Conservation (phyloP, 768 basidiomycete species). For the Trametes cubensis region DNA sequence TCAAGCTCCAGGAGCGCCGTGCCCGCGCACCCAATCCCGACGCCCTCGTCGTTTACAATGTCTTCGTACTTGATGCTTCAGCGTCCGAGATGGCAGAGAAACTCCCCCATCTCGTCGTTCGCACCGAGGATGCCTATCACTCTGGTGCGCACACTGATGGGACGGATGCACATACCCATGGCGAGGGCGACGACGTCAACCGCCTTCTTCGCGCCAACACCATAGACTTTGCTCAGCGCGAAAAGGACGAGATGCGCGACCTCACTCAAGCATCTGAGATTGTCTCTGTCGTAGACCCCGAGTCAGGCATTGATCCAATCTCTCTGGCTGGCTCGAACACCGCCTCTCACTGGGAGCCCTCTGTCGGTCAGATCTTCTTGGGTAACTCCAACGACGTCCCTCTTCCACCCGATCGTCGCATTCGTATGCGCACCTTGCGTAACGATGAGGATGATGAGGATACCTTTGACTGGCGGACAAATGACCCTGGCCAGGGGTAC, state of each 20-base stretch:
- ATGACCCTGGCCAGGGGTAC: constrained; percentile 52
- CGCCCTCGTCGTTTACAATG: constrained; percentile 63
- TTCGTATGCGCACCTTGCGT: constrained; percentile 22
- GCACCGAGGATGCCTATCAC: constrained; percentile 42
- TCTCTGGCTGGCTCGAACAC: constrained; percentile 39
- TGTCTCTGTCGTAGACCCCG: constrained; percentile 44
- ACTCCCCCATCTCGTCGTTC: constrained; percentile 57
- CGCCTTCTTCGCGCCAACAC: constrained; percentile 49
- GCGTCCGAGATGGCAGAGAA: constrained; percentile 47
- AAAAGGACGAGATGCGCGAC: constrained; percentile 89
- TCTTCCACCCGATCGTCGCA: constrained; percentile 27
- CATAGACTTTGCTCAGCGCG: constrained; percentile 79
- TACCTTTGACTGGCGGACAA: constrained; percentile 41
- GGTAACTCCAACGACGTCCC: constrained; percentile 86
- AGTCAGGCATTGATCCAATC: constrained; percentile 16
- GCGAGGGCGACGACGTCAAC: constrained; percentile 18
- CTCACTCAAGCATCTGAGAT: constrained; percentile 85
- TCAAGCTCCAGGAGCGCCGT: constrained; percentile 52
- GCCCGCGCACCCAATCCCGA: constrained; percentile 27
- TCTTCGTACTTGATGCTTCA: constrained; percentile 71
- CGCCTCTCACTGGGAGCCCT: constrained; percentile 53
- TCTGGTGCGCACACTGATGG: constrained; percentile 39
- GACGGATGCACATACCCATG: constrained; percentile 36
- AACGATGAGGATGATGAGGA: constrained; percentile 30
- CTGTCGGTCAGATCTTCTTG: constrained; percentile 70